Conservation (phyloP, 1,284 basidiomycete species). For the Veloboletus limbatus region DNA sequence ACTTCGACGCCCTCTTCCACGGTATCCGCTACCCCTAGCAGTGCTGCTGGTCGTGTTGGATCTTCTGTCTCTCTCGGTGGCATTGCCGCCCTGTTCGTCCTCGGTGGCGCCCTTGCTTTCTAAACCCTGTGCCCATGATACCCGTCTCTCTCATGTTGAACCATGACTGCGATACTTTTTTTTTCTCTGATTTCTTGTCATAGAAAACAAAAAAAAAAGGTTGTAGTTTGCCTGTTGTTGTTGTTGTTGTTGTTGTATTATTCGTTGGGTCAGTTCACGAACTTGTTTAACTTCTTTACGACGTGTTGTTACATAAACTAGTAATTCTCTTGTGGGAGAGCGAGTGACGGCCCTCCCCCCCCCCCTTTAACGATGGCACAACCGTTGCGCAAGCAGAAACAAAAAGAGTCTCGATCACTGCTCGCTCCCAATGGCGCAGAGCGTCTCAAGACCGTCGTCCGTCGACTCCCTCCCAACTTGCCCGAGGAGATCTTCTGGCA, state of each 20-base stretch:
- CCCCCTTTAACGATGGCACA: no score
- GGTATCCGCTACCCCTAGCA: conserved; percentile 14
- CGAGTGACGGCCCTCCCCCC: no score
- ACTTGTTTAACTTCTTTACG: conserved; percentile 4
- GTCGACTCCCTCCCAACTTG: conserved; percentile 86
- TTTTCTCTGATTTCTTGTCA: background rate
- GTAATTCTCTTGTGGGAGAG: no score
- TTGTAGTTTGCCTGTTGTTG: no score
- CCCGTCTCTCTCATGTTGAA: conserved; percentile 9
- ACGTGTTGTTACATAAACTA: background rate
- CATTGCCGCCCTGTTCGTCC: conserved; percentile 19
- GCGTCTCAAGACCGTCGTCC: conserved; percentile 85
- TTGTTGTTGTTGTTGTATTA: conserved; percentile 25
- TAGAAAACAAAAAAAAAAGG: conserved; percentile 7
- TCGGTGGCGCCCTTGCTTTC: conserved; percentile 24
- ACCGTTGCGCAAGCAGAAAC: conserved; percentile 22
- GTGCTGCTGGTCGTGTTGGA: conserved; percentile 24
- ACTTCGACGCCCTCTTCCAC: conserved; percentile 5
- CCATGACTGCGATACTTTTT: conserved; percentile 1
- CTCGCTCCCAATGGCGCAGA: conserved; percentile 34
- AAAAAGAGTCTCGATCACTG: conserved; percentile 17
- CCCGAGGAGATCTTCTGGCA: conserved; percentile 94
- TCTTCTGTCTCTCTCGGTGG: conserved; percentile 22
- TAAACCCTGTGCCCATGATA: conserved; percentile 10
- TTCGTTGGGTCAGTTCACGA: conserved; percentile 5